Evolutionary conservation across 805 yeast genomes (phyloP).

Genomic region (Metschnikowia dekortorum): DNA sequence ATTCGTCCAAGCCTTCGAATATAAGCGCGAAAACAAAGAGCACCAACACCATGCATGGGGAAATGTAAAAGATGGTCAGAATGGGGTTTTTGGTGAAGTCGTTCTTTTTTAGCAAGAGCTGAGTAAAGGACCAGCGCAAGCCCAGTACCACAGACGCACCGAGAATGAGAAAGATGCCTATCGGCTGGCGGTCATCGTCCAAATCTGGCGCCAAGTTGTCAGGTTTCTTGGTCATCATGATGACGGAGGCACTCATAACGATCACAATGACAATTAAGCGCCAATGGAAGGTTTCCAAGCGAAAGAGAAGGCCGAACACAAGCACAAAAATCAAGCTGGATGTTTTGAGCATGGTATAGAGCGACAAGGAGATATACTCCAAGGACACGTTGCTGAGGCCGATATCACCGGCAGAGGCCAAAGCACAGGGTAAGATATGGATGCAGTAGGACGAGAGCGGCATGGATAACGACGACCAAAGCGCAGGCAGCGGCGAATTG

Average conservation of each 20-base stretch:
- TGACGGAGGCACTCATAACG: slow-evolving; percentile 79
- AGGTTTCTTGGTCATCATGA: slow-evolving; percentile 70
- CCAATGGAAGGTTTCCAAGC: slow-evolving; percentile 69
- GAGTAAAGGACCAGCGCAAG: slow-evolving; percentile 92
- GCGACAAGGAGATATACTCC: slow-evolving; percentile 69
- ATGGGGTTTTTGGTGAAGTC: slow-evolving; percentile 68
- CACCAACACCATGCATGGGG: slow-evolving; percentile 75
- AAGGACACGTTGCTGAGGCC: slow-evolving; percentile 88
- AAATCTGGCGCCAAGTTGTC: slow-evolving; percentile 14
- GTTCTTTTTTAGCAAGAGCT: slow-evolving; percentile 63
- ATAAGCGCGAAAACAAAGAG: slow-evolving; percentile 59
- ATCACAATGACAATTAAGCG: slow-evolving; percentile 64
- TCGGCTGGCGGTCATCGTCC: slow-evolving; percentile 18
- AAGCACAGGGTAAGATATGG: slow-evolving; percentile 74
- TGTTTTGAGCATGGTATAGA: slow-evolving; percentile 92
- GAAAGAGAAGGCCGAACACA: slow-evolving; percentile 78
- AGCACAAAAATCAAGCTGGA: slow-evolving; percentile 85
- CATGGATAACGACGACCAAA: slow-evolving; percentile 16
- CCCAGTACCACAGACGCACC: slow-evolving; percentile 82
- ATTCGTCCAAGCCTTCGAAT: slow-evolving; percentile 63
- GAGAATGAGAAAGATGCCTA: slow-evolving; percentile 74
- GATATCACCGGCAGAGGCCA: slow-evolving; percentile 89
- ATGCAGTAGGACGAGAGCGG: slow-evolving; percentile 34
- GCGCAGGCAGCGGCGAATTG: slow-evolving; percentile 7
- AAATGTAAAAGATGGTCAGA: slow-evolving; percentile 72